phyloP scores from a whole-genome alignment of 495 filamentous ascomycete species.

The Neurospora hispaniola region DNA sequence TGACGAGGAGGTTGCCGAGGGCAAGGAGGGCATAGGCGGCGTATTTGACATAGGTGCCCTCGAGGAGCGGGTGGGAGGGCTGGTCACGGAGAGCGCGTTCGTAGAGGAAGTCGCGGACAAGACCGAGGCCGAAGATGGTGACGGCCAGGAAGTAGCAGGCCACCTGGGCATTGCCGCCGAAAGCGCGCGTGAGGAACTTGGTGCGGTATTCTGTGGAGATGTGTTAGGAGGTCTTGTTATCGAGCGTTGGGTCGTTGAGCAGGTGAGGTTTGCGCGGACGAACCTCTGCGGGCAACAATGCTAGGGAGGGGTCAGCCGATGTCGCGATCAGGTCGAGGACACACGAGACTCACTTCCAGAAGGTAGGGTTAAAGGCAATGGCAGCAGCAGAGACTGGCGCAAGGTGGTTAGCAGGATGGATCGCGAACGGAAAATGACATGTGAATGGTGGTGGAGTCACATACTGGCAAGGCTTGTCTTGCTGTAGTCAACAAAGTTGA shows the following conservation, averaged over 20 bases:
- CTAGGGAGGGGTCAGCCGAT: slow-evolving; percentile 21
- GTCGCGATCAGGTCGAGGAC: slow-evolving; percentile 2
- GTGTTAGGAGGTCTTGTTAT: slow-evolving; percentile 5
- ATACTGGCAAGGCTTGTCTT: slow-evolving; percentile 55
- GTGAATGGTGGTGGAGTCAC: slow-evolving; percentile 3
- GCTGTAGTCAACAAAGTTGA: slow-evolving; percentile 49
- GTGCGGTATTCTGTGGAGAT: slow-evolving; percentile 68
- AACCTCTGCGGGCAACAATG: slow-evolving; percentile 59
- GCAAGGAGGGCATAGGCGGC: slow-evolving; percentile 60
- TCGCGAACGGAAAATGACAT: neutral
- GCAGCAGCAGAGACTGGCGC: slow-evolving; percentile 50
- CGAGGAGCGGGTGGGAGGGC: slow-evolving; percentile 58
- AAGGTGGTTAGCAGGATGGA: slow-evolving; percentile 4
- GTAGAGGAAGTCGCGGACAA: slow-evolving; percentile 72
- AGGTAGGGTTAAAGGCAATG: slow-evolving; percentile 68
- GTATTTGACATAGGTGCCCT: slow-evolving; percentile 36
- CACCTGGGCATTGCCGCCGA: slow-evolving; percentile 64
- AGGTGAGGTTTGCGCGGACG: slow-evolving; percentile 6
- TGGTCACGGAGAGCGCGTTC: slow-evolving; percentile 68
- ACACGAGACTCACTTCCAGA: slow-evolving; percentile 57
- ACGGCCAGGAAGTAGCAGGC: slow-evolving; percentile 86
- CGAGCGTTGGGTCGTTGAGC: neutral
- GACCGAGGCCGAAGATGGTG: slow-evolving; percentile 82
- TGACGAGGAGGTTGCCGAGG: slow-evolving; percentile 71
- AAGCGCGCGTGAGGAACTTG: slow-evolving; percentile 76